Percentiles rank a stretch among this genome's conserved stretches.
phyloP scores from a whole-genome alignment of 2,329 filamentous ascomycete species.

The Aureobasidium sp. region DNA sequence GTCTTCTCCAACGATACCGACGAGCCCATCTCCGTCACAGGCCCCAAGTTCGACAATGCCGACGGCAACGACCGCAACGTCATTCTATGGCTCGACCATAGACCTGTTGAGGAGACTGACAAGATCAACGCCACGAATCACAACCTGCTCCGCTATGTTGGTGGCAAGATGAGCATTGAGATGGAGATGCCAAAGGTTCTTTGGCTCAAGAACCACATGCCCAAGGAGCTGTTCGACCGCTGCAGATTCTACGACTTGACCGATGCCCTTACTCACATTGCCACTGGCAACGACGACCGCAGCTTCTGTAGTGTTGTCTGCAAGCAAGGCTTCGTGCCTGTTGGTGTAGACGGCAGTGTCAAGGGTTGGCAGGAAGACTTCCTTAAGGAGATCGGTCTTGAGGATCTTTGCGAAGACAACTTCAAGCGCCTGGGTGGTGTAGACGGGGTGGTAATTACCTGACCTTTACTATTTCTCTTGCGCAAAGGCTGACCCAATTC shows the following conservation, averaged over 20 bases:
- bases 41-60: conserved; percentile 70
- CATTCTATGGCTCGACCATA: conserved; percentile 94
- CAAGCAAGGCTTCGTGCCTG: conserved; percentile 93
- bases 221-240: conserved; percentile 75
- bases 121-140: conserved; percentile 90
- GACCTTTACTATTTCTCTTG: conserved; percentile 8
- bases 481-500: conserved; percentile 28
- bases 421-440: conserved; percentile 94
- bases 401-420: conserved; percentile 73
- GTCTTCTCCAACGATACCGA: conserved; percentile 87
- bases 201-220: conserved; percentile 99
- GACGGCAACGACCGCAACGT: conserved; percentile 84
- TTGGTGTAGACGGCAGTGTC: conserved; percentile 94
- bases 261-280: conserved; percentile 88
- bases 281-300: conserved; percentile 82
- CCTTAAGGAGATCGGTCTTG: conserved; percentile 76
- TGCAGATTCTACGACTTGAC: conserved; percentile 97
- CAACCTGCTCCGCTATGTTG: conserved; percentile 90
- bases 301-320: conserved; percentile 96
- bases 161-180: conserved; percentile 97
- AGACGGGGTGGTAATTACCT: conserved; percentile 70
- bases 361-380: conserved; percentile 99
- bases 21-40: conserved; percentile 84
- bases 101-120: conserved; percentile 81
- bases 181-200: conserved; percentile 99